A percentile compares a stretch with the other conserved stretches of the same genome.
phyloP scores from a whole-genome alignment of 192 early-diverging fungal species.

The Coemansia sp. region DNA sequence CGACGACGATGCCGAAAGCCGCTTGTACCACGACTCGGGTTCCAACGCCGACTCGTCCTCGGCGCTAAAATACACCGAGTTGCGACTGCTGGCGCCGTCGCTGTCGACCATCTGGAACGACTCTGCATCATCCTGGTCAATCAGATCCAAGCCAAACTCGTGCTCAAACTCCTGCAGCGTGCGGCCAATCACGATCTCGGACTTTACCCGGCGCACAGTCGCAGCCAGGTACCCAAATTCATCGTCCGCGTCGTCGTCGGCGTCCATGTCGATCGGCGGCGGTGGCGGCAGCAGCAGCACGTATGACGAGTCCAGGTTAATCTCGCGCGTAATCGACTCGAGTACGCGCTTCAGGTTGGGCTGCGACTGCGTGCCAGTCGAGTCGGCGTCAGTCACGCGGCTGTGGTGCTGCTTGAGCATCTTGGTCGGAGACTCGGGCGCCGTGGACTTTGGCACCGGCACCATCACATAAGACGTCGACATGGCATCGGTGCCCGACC shows the following conservation, averaged over 20 bases:
- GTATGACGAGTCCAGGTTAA: conserved; percentile 51
- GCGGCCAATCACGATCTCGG: conserved; percentile 41
- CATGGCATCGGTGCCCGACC: conserved; percentile 38
- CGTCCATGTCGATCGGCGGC: conserved; percentile 33
- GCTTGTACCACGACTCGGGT: conserved; percentile 39
- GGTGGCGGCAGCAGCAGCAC: conserved; percentile 48
- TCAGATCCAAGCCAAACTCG: conserved; percentile 38
- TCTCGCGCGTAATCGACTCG: conserved; percentile 51
- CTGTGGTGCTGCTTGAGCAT: conserved; percentile 43
- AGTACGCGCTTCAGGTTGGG: conserved; percentile 49
- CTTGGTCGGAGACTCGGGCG: conserved; percentile 49
- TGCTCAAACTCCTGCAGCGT: conserved; percentile 51
- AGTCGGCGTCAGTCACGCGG: conserved; percentile 23
- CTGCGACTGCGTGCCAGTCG: conserved; percentile 47
- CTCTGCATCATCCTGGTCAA: conserved; percentile 19
- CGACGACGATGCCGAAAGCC: conserved; percentile 42
- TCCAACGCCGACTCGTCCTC: conserved; percentile 38
- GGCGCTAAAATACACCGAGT: conserved; percentile 51
- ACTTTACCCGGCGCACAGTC: conserved; percentile 38
- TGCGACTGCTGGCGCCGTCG: conserved; percentile 36
- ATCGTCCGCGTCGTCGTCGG: conserved; percentile 38
- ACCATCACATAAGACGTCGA: conserved; percentile 53
- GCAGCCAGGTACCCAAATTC: conserved; percentile 47
- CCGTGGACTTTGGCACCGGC: conserved; percentile 32
- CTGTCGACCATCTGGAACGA: conserved; percentile 50